A percentile compares a stretch with the other conserved stretches of the same genome.
phyloP scores from a whole-genome alignment of 768 basidiomycete genomes.

The Filobasidium wieringae region DNA sequence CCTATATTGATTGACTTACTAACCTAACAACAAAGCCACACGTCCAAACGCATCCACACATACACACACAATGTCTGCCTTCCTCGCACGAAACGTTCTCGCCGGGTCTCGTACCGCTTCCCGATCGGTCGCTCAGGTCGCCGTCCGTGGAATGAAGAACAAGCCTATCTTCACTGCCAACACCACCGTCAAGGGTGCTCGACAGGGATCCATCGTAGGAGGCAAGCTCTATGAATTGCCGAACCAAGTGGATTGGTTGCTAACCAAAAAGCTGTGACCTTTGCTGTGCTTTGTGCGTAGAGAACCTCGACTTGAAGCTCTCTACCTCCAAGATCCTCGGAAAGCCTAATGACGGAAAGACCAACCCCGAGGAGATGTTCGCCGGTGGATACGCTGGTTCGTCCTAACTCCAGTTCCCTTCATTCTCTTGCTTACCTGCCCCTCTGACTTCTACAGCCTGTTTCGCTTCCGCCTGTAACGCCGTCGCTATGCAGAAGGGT shows the following conservation, averaged over 20 bases:
- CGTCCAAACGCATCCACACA: too few species aligned
- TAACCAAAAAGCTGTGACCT: background rate
- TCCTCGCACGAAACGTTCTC: too few species aligned
- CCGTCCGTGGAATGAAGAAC: background rate
- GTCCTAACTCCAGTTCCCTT: background rate
- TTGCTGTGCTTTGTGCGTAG: background rate
- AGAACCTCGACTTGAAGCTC: constrained; percentile 3
- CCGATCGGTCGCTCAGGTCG: background rate
- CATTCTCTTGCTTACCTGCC: background rate
- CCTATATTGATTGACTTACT: too few species aligned
- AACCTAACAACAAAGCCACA: too few species aligned
- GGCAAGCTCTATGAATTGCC: background rate
- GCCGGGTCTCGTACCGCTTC: background rate
- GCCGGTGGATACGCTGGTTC: constrained; percentile 1
- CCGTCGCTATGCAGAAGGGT: constrained; percentile 3
- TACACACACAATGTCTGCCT: too few species aligned
- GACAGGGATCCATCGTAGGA: background rate
- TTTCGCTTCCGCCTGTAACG: constrained; percentile 11
- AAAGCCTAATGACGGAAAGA: background rate
- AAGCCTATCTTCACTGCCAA: background rate
- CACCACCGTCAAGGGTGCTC: constrained; percentile 1
- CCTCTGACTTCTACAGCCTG: background rate
- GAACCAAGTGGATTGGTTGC: too few species aligned
- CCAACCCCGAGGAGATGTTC: constrained; percentile 11
- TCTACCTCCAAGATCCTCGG: constrained; percentile 4